A percentile compares a stretch with the other conserved stretches of the same genome.
phyloP scores from a whole-genome alignment of 345 rosid species.

The Citrus australasica region DNA sequence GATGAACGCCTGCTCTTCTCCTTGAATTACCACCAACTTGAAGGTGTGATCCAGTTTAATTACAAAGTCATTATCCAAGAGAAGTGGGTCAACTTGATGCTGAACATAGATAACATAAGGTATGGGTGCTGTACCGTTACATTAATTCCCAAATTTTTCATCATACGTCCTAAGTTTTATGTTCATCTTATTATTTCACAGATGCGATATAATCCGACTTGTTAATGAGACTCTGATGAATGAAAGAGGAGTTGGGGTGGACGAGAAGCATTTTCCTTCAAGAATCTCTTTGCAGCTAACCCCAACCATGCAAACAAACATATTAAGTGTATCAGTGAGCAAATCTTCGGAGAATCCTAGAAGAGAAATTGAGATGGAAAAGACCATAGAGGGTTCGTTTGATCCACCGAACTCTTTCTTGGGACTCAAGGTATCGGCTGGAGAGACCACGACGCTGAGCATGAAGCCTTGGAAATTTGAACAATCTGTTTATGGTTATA shows the following conservation, averaged over 20 bases:
- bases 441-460: slow-evolving; percentile 55
- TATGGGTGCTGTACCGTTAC: slow-evolving; percentile 6
- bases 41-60: slow-evolving; percentile 80
- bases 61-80: slow-evolving; percentile 48
- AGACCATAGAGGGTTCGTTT: slow-evolving; percentile 50
- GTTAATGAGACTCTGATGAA: slow-evolving; percentile 51
- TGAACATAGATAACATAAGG: slow-evolving; percentile 82
- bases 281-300: slow-evolving; percentile 65
- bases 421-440: slow-evolving; percentile 57
- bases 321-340: slow-evolving; percentile 66
- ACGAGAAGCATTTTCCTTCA: slow-evolving; percentile 85
- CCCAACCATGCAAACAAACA: slow-evolving; percentile 60
- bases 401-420: slow-evolving; percentile 67
- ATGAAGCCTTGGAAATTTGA: slow-evolving; percentile 88
- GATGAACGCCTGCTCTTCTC: slow-evolving; percentile 73
- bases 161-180: background rate
- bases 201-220: slow-evolving; percentile 63
- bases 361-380: slow-evolving; percentile 47
- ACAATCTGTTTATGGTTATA: slow-evolving; percentile 62
- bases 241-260: slow-evolving; percentile 62
- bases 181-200: slow-evolving; percentile 5
- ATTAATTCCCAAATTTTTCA: background rate
- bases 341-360: slow-evolving; percentile 71
- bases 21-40: slow-evolving; percentile 79
- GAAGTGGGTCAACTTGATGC: slow-evolving; percentile 55